Evolutionary conservation across 176 grass and related monocot species (phyloP).

Genomic region (Bromus sterilis): DNA sequence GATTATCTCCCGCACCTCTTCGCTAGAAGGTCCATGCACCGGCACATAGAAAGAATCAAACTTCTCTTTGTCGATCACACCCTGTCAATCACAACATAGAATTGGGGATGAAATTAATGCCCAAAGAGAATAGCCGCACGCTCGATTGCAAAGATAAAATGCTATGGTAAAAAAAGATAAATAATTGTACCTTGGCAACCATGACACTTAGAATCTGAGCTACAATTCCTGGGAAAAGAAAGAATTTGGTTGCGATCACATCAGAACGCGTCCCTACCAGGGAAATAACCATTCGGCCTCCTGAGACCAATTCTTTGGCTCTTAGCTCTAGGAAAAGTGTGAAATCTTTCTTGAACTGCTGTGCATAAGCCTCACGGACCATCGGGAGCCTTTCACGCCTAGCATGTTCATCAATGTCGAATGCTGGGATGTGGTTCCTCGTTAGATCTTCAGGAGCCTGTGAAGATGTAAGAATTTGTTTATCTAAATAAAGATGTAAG

Average conservation of each 20-base stretch:
- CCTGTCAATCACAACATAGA: no score
- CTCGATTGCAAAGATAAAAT: no score
- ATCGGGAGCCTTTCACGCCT: not conserved
- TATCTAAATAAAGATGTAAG: no score
- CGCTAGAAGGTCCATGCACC: no score
- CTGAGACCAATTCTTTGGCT: not conserved
- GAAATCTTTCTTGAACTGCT: not conserved
- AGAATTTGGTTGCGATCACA: not conserved
- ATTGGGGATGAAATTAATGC: no score
- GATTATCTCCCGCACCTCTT: not conserved
- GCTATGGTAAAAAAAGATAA: no score
- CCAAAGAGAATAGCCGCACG: no score
- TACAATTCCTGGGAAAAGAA: not conserved
- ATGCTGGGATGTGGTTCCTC: not conserved
- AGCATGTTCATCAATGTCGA: not conserved
- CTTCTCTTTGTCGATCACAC: no score
- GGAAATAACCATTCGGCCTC: not conserved
- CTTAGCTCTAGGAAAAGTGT: not conserved
- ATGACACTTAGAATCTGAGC: not conserved
- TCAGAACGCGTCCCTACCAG: not conserved
- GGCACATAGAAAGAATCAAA: not conserved
- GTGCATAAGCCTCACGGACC: not conserved
- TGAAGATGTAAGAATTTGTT: no score
- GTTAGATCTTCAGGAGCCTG: not conserved
- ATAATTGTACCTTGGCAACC: no score